A percentile compares a stretch with the other conserved stretches of the same genome.
Evolutionary conservation across 2,329 filamentous ascomycete species (phyloP).

Genomic region (Chaetomium sp.): DNA sequence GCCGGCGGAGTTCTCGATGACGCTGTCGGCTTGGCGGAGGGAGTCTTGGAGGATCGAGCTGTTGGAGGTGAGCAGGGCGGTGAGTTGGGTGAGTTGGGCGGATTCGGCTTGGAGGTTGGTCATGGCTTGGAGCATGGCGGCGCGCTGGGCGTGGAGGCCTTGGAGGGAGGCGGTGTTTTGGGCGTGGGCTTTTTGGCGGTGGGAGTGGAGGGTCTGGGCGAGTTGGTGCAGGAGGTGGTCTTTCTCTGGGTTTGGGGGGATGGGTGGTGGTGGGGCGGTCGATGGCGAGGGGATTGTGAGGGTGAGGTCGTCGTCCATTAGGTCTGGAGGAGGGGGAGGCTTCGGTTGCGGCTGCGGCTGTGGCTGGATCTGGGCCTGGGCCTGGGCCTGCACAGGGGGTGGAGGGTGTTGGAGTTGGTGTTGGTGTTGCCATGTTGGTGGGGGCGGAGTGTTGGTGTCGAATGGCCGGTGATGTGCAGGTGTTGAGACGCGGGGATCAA

Average conservation of each 20-base stretch:
- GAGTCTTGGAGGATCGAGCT: conserved; percentile 70
- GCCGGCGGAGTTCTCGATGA: conserved; percentile 65
- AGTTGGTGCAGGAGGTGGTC: conserved; percentile 77
- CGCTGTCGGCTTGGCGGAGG: conserved; percentile 68
- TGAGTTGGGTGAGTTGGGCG: conserved; percentile 62
- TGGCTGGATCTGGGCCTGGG: conserved; percentile 20
- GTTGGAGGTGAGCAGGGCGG: conserved; percentile 66
- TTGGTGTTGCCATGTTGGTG: conserved; percentile 24
- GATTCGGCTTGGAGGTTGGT: conserved; percentile 67
- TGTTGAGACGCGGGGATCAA: conserved; percentile 14
- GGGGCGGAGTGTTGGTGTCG: conserved; percentile 4
- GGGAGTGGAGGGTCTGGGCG: conserved; percentile 59
- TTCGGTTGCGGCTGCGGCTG: conserved; percentile 32
- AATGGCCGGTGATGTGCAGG: conserved; percentile 15
- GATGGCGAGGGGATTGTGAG: conserved; percentile 43
- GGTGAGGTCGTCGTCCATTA: conserved; percentile 52
- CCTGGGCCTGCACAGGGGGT: no score
- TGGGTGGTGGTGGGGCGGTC: conserved; percentile 65
- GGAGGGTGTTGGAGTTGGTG: background rate
- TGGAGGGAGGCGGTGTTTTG: conserved; percentile 70
- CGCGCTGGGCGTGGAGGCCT: conserved; percentile 71
- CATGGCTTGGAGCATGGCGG: conserved; percentile 66
- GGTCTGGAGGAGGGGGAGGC: conserved; percentile 43
- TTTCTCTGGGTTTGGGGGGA: conserved; percentile 93
- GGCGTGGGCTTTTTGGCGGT: conserved; percentile 60